phyloP scores from a whole-genome alignment of 1,284 basidiomycete genomes.

The Peniophora sp. region DNA sequence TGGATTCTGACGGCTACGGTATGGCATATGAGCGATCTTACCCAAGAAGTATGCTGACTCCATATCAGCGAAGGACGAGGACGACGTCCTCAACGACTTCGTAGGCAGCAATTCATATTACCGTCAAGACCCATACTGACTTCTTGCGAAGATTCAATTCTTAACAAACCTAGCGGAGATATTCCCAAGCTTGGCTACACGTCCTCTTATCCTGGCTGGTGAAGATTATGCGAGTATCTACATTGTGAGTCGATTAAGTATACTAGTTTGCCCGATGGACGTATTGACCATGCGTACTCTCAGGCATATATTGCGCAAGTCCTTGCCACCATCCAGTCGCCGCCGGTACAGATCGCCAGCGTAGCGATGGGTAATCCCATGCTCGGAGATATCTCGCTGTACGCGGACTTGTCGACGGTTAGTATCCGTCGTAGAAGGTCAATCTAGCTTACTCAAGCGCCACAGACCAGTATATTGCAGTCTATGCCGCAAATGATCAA shows the following conservation, averaged over 20 bases:
- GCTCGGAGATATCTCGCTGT: slow-evolving; percentile 39
- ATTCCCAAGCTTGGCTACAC: slow-evolving; percentile 51
- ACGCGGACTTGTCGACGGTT: slow-evolving; percentile 46
- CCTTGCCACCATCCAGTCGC: slow-evolving; percentile 51
- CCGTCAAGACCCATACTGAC: not conserved
- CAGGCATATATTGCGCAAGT: slow-evolving; percentile 70
- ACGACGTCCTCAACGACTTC: slow-evolving; percentile 64
- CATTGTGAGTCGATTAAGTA: slow-evolving; percentile 33
- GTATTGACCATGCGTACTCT: slow-evolving; percentile 1
- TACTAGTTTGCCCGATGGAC: not conserved
- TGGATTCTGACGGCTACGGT: slow-evolving; percentile 53
- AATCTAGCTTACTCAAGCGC: not conserved
- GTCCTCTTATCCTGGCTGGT: slow-evolving; percentile 55
- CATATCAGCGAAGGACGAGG: slow-evolving; percentile 48
- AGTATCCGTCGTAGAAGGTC: slow-evolving; percentile 10
- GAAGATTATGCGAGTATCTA: slow-evolving; percentile 65
- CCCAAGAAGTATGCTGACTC: slow-evolving; percentile 1
- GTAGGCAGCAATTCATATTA: slow-evolving; percentile 29
- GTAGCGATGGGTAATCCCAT: slow-evolving; percentile 66
- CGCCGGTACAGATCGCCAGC: slow-evolving; percentile 61
- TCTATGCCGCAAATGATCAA: slow-evolving; percentile 70
- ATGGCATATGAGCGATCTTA: slow-evolving; percentile 12
- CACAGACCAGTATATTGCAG: slow-evolving; percentile 47
- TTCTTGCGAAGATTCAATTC: slow-evolving; percentile 62
- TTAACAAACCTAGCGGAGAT: slow-evolving; percentile 57